Evolutionary conservation across 2,329 filamentous ascomycete genomes (phyloP).

Genomic region (Pseudogymnoascus sp.): DNA sequence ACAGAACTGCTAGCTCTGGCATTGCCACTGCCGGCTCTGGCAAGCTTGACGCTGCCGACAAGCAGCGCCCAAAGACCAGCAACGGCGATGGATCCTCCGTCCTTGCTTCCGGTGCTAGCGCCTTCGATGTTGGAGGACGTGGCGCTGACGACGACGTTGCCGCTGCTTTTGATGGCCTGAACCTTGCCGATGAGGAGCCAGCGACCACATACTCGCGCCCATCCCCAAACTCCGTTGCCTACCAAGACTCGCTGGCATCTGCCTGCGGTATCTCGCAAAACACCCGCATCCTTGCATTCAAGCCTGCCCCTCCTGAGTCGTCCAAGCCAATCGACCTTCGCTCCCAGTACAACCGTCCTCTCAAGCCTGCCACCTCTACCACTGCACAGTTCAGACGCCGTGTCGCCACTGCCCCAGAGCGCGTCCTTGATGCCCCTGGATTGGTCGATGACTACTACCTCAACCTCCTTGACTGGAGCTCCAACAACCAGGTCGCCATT

Average conservation of each 20-base stretch:
- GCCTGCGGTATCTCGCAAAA: constrained; percentile 90
- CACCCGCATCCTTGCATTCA: constrained; percentile 95
- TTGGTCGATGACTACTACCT: constrained; percentile 98
- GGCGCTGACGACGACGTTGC: constrained; percentile 65
- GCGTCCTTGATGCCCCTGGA: constrained; percentile 90
- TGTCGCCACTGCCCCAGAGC: constrained; percentile 89
- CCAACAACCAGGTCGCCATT: constrained; percentile 94
- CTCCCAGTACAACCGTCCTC: constrained; percentile 93
- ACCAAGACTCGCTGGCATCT: constrained; percentile 81
- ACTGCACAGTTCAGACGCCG: constrained; percentile 84
- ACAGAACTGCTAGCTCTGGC: constrained; percentile 81
- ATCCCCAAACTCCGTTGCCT: constrained; percentile 80
- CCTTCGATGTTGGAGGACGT: constrained; percentile 55
- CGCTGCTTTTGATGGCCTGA: constrained; percentile 68
- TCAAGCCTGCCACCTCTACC: constrained; percentile 66
- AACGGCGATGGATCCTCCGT: constrained; percentile 63
- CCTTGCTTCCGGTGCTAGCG: constrained; percentile 59
- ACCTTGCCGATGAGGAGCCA: constrained; percentile 61
- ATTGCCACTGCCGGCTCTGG: constrained; percentile 72
- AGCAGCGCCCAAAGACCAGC: constrained; percentile 64
- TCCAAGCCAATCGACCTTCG: constrained; percentile 97
- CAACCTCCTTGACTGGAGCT: constrained; percentile 97
- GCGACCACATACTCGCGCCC: constrained; percentile 62
- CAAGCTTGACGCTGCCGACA: constrained; percentile 69
- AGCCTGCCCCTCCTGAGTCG: constrained; percentile 94